Conservation (phyloP, 2,329 filamentous ascomycete species). For the Ascochyta viciae-villosae region DNA sequence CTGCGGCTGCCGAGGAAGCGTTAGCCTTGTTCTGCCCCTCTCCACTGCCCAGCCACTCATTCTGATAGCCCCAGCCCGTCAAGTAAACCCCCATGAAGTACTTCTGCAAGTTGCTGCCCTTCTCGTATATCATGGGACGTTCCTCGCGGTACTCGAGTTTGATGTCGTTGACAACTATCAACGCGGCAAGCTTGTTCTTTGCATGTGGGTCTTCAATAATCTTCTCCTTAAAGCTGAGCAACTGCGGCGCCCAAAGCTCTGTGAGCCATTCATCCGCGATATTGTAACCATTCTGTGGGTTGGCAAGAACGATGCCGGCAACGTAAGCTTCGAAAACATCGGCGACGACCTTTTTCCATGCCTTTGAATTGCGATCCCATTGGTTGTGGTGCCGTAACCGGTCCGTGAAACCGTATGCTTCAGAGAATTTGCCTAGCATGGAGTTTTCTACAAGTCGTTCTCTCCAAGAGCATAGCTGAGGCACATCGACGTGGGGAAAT, state of each 20-base stretch:
- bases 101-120: constrained; percentile 58
- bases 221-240: constrained; percentile 39
- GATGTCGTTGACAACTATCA: constrained; percentile 42
- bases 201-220: constrained; percentile 49
- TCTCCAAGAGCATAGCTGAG: constrained; percentile 76
- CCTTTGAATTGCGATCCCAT: constrained; percentile 39
- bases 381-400: constrained; percentile 61
- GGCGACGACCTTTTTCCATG: constrained; percentile 72
- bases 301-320: constrained; percentile 75
- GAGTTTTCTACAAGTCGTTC: constrained; percentile 83
- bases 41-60: constrained; percentile 68
- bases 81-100: constrained; percentile 71
- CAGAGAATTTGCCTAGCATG: constrained; percentile 73
- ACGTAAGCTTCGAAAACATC: constrained; percentile 94
- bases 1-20: constrained; percentile 71
- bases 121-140: constrained; percentile 58
- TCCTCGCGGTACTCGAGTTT: constrained; percentile 59
- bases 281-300: constrained; percentile 67
- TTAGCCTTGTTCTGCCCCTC: constrained; percentile 72
- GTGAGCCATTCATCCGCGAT: constrained; percentile 75
- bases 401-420: constrained; percentile 73
- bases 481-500: constrained; percentile 70
- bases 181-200: constrained; percentile 49
- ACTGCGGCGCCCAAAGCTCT: constrained; percentile 68
- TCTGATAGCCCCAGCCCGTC: constrained; percentile 71